A percentile compares a stretch with the other conserved stretches of the same genome.
phyloP scores from a whole-genome alignment of 257 asterid species.

The Solanum bulbocastanum region DNA sequence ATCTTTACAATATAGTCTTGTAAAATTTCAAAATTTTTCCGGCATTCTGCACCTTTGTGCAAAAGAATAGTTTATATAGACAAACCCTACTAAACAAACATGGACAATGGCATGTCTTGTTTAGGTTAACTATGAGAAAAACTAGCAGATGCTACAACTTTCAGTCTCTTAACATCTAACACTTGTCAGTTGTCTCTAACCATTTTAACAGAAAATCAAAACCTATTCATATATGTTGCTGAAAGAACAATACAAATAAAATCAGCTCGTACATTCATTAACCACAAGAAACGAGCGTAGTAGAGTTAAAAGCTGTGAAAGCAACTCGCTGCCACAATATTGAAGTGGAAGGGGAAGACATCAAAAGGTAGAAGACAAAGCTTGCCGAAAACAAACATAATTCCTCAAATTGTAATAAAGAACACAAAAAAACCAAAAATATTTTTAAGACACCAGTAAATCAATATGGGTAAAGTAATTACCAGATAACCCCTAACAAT shows the following conservation, averaged over 20 bases:
- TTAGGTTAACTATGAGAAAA: background rate
- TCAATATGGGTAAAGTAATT: background rate
- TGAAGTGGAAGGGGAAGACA: background rate
- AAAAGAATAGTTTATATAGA: background rate
- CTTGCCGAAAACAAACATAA: background rate
- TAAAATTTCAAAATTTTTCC: background rate
- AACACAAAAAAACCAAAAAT: background rate
- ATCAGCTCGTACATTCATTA: background rate
- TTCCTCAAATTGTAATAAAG: background rate
- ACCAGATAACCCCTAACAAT: constrained; percentile 44
- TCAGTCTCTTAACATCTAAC: background rate
- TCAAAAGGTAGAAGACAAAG: background rate
- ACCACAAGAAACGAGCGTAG: background rate
- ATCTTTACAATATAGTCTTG: background rate
- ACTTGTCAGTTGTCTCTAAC: background rate
- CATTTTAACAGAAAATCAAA: background rate
- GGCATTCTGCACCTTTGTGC: background rate
- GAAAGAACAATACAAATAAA: background rate
- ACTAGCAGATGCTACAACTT: background rate
- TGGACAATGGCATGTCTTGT: background rate
- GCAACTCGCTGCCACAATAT: background rate
- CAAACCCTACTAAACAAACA: background rate
- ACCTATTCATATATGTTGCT: background rate
- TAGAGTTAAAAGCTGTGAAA: background rate
- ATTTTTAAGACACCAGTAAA: background rate